Evolutionary conservation across 306 rosid genomes (phyloP).

Genomic region (Fragaria vesca): DNA sequence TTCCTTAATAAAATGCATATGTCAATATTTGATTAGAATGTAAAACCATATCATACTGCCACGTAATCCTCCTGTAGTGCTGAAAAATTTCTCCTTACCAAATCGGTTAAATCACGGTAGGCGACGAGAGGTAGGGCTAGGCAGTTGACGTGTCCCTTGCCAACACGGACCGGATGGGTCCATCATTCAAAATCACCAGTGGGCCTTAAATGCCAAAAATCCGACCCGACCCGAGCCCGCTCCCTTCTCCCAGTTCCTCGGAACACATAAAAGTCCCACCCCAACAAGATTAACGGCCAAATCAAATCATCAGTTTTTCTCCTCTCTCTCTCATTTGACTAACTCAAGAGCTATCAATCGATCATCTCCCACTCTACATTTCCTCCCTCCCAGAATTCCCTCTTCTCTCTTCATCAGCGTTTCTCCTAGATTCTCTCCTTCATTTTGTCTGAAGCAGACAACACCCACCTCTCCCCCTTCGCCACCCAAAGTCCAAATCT

Average conservation of each 20-base stretch:
- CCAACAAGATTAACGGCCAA: not conserved
- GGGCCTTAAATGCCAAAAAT: not conserved
- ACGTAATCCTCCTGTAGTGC: too few species aligned
- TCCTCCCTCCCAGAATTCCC: not conserved
- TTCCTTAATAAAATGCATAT: too few species aligned
- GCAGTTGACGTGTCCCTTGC: too few species aligned
- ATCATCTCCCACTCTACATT: too few species aligned
- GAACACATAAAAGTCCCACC: not conserved
- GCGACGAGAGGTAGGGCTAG: too few species aligned
- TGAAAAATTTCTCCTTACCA: too few species aligned
- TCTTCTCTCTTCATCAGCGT: not conserved
- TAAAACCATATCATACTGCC: too few species aligned
- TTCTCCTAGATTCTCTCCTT: not conserved
- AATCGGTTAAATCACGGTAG: too few species aligned
- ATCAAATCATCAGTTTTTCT: not conserved
- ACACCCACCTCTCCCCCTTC: not conserved
- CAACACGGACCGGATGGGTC: too few species aligned
- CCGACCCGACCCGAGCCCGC: constrained; percentile 8
- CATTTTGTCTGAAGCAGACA: not conserved
- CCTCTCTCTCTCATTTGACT: not conserved
- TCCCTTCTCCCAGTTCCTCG: constrained; percentile 6
- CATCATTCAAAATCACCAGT: too few species aligned
- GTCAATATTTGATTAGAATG: too few species aligned
- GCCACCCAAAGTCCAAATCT: not conserved
- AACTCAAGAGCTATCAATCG: not conserved